Evolutionary conservation across 1,139 yeast species (phyloP), one percentile per base, ranked within the genome.

Genomic region (Suhomyces anneliseae): DNA sequence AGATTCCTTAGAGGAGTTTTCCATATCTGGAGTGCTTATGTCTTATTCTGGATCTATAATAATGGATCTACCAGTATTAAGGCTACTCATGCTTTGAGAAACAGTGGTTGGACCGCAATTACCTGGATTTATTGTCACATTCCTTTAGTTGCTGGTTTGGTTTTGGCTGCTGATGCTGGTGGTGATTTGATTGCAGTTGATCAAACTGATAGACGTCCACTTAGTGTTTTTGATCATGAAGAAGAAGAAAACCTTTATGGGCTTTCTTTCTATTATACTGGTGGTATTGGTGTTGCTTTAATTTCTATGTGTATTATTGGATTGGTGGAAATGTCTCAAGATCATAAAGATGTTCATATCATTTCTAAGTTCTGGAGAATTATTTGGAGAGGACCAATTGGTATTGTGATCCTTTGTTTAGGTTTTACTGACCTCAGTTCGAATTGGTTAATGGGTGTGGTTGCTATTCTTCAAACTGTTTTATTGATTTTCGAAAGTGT

Each of bases 81-180:
- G 41, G 82, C 85, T 0, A 68, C 74, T 4, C 88, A 83, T 64
- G 80, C 87, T 0, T 61, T 83, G 38, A 68, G 88, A 56, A 66
- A 80, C 46, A 70, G 74, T 36, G 81, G 75, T 0, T 47, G 50
- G 32, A 66, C 81, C 1, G 86, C 87, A 0, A 58, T 74, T 36
- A 2, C 55, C 0, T 83, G 81, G 79, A 67, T 80, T 7, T 72
- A 74, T 54, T 46, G 65, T 7, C 89, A 83, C 54, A 56, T 82
- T 35, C 84, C 86, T 0, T 62, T 82, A 36, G 71, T 81, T 41
- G 82, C 78, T 0, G 60, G 77, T 10, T 60, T 81, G 50, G 75
- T 81, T 38, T 67, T 83, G 46, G 76, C 83, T 29, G 88, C 87
- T 0, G 87, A 83, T 65, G 78, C 87, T 8, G 85, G 83, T 7